Evolutionary conservation across 441 rosid species (phyloP).

Genomic region (Populus trichocarpa): DNA sequence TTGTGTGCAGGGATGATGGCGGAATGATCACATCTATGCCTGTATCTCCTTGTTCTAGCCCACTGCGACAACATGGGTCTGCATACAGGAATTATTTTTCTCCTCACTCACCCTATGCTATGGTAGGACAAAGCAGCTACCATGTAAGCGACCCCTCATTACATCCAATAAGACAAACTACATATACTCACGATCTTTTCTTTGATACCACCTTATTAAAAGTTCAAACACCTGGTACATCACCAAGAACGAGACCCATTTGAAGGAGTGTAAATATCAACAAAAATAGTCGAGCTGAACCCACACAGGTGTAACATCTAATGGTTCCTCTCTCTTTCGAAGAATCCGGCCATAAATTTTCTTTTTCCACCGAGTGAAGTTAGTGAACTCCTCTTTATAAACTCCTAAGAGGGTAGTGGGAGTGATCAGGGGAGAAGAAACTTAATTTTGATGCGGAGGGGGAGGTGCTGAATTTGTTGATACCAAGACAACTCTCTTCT

Average conservation of each 20-base stretch:
- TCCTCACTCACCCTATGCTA: constrained; percentile 57
- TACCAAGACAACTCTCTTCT: constrained; percentile 14
- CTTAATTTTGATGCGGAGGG: neutral
- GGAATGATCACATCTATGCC: constrained; percentile 77
- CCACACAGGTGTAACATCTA: neutral
- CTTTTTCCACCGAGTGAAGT: neutral
- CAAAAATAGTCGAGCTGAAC: neutral
- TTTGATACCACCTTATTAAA: constrained; percentile 45
- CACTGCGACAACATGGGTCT: constrained; percentile 59
- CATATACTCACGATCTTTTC: constrained; percentile 19
- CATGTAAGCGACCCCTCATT: constrained; percentile 49
- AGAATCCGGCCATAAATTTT: neutral
- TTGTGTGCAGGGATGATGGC: constrained; percentile 52
- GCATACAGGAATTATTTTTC: constrained; percentile 64
- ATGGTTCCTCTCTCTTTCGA: neutral
- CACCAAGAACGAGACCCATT: constrained; percentile 60
- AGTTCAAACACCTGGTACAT: constrained; percentile 45
- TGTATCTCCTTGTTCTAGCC: constrained; percentile 90
- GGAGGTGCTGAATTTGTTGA: neutral
- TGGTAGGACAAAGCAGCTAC: constrained; percentile 51
- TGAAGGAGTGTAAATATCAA: constrained; percentile 42
- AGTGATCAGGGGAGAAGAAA: neutral
- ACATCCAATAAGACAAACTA: constrained; percentile 47
- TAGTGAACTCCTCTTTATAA: neutral
- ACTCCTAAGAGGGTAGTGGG: neutral